Evolutionary conservation across 1,139 yeast genomes (phyloP), one percentile per base, ranked within the genome.

Genomic region (Yamadazyma atlantica): DNA sequence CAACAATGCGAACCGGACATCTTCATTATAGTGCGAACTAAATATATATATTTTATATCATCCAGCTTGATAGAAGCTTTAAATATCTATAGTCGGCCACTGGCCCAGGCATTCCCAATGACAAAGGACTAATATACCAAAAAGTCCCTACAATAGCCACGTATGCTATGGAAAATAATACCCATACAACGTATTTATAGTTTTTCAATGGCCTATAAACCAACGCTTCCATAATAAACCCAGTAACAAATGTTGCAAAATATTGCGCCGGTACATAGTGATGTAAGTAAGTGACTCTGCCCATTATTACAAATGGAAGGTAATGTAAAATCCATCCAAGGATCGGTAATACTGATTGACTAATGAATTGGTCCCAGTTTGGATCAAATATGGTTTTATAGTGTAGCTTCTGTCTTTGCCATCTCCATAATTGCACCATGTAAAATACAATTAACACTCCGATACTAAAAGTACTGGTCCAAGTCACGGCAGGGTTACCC

Each of bases 221-320:
- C 11, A 58, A 38, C 9, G 48, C 46, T 41, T 71, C 75, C 44
- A 68, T 45, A 11, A 68, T 43, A 39, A 56, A 71, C 0, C 70
- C 75, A 3, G 45, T 75, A 22, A 88, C 82, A 49, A 92, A 66
- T 75, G 92, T 81, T 42, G 97, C 97, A 67, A 94, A 92, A 69
- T 90, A 92, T 49, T 90, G 76, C 0, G 98, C 97, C 22, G 99
- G 99, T 53, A 89, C 77, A 64, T 92, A 92, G 66, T 92, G 99
- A 63, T 92, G 99, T 32, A 92, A 92, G 58, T 94, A 92, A 4
- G 96, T 89, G 48, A 94, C 97, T 73, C 99, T 85, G 19, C 96
- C 89, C 98, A 92, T 92, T 48, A 90, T 73, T 36, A 85, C 78
- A 61, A 92, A 92, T 31, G 99, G 97, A 55, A 83, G 62, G 62